Conservation (phyloP, 2,329 filamentous ascomycete genomes). For the Aspergillus candidus region DNA sequence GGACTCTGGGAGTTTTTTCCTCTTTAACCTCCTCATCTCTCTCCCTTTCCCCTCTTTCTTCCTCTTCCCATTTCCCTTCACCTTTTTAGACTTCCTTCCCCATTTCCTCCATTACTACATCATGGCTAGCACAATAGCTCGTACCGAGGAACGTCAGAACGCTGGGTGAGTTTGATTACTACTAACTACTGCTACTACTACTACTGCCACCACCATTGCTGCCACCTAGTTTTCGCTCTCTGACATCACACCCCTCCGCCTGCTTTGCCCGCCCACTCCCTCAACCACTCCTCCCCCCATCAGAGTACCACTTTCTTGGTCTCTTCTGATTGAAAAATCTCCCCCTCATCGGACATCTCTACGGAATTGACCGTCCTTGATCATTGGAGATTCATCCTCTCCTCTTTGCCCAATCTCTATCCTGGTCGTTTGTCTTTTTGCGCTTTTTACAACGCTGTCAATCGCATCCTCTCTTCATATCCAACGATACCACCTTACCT, state of each 20-base stretch:
- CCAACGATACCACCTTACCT: slow-evolving; percentile 1
- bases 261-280: slow-evolving; percentile 15
- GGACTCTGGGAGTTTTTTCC: slow-evolving; percentile 20
- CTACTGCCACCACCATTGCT: slow-evolving; percentile 1
- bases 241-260: slow-evolving; percentile 34
- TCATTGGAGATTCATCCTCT: neutral
- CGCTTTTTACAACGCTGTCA: neutral
- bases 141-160: slow-evolving; percentile 44
- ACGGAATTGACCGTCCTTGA: neutral
- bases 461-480: neutral
- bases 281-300: slow-evolving; percentile 9
- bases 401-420: slow-evolving; percentile 1
- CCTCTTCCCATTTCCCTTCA: slow-evolving; percentile 9
- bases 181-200: neutral
- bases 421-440: neutral
- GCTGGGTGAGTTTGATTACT: slow-evolving; percentile 44
- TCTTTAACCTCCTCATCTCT: slow-evolving; percentile 14
- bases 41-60: slow-evolving; percentile 10
- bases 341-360: neutral
- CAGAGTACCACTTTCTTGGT: neutral
- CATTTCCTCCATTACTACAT: slow-evolving; percentile 12
- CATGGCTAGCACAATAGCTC: slow-evolving; percentile 50
- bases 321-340: neutral
- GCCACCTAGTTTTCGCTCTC: slow-evolving; percentile 15
- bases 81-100: too few species aligned